Evolutionary conservation across 176 grass and related monocot species (phyloP), one percentile per base, ranked within the genome.

Genomic region (Zoysia pacifica): DNA sequence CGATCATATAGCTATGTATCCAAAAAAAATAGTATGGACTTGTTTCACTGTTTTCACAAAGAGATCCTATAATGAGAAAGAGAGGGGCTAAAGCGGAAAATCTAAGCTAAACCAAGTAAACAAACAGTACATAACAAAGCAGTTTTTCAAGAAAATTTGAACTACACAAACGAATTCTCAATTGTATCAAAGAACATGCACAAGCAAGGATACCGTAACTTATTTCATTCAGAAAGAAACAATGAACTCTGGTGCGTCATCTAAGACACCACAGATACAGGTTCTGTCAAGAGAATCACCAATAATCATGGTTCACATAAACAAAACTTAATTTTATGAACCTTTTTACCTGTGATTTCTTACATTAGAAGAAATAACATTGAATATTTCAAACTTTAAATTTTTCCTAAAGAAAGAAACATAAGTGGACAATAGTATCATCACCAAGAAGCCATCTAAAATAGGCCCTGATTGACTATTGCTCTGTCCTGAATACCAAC

Each of bases 401-500:
- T 61, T 50, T 20, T 60, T 74, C 16, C 55, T 15, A 9, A 74
- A 72, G 16, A 10, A 58, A 43, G 3, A 73, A 74, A 37, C 18
- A 38, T 39, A 49, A n/a, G 36, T 18, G 1, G 50, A 6, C 16
- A 18, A 61, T 58, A 2, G 19, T 7, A 55, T n/a, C 49, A 54
- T 41, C 37, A 41, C 71, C 71, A 55, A 54, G 37, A 68, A 67
- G 45, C 5, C 6, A 19, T 40, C 75, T 61, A 79, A 65, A 65
- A 13, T 39, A 41, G 40, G 38, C 35, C 11, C 47, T 6, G 38
- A 54, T 52, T 38, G 55, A 51, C 54, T 68, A 72, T 5, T 62
- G 6, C 15, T 80, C 58, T 66, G 48, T 72, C 52, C 49, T 14
- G 46, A 50, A 50, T 72, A 72, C 36, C 48, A 53, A 53, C 9